phyloP scores from a whole-genome alignment of 176 grass and related monocot species.

The Paspalum vaginatum region DNA sequence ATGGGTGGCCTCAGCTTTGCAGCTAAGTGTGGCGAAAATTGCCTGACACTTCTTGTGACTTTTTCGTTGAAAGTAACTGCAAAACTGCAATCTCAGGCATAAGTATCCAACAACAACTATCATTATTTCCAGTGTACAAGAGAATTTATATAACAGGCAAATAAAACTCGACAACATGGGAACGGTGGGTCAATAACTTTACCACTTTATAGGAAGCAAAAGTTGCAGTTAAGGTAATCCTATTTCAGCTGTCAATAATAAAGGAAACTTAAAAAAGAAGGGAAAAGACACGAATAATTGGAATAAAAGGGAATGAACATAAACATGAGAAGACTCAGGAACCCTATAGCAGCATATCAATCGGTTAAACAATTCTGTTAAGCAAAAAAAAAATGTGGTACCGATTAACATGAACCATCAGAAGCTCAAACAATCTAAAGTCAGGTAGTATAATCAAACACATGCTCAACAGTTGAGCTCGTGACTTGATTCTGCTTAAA shows the following conservation, averaged over 20 bases:
- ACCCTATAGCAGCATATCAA: background rate
- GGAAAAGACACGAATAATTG: background rate
- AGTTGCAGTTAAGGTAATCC: background rate
- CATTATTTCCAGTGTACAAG: background rate
- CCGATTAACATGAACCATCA: background rate
- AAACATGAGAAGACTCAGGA: background rate
- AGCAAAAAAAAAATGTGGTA: background rate
- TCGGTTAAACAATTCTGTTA: background rate
- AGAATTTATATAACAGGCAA: slow-evolving; percentile 2
- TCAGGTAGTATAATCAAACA: background rate
- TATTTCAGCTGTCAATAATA: background rate
- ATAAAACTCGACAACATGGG: slow-evolving; percentile 41
- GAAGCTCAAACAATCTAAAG: slow-evolving; percentile 11
- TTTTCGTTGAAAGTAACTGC: slow-evolving; percentile 94
- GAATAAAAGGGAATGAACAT: background rate
- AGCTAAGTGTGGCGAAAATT: slow-evolving; percentile 95
- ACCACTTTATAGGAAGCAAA: background rate
- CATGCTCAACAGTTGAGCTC: background rate
- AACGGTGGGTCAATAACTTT: background rate
- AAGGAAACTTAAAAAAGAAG: background rate
- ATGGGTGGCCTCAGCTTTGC: slow-evolving; percentile 87
- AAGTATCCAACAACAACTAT: slow-evolving; percentile 25
- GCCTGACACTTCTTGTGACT: slow-evolving; percentile 77
- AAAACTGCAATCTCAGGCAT: slow-evolving; percentile 63
- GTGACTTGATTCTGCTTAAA: background rate